Conservation (phyloP, 805 yeast genomes). For the Candida montana region DNA sequence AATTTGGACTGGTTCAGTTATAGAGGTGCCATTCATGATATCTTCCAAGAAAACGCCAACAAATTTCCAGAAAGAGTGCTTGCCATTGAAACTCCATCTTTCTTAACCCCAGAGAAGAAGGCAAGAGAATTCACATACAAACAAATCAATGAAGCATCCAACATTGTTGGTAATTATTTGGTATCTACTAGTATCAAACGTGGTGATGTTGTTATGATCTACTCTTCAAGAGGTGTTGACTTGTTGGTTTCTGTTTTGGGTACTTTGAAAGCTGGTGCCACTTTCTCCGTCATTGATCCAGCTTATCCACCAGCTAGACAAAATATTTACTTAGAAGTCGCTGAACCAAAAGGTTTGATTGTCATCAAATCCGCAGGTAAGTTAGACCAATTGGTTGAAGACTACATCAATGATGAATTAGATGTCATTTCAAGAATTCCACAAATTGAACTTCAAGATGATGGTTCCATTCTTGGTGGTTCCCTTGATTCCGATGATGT, state of each 20-base stretch:
- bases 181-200: slow-evolving; percentile 72
- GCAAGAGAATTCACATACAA: slow-evolving; percentile 75
- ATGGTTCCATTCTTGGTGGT: slow-evolving; percentile 70
- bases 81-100: slow-evolving; percentile 86
- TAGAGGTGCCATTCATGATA: slow-evolving; percentile 95
- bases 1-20: slow-evolving; percentile 88
- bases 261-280: slow-evolving; percentile 96
- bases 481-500: slow-evolving; percentile 28
- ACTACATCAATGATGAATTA: slow-evolving; percentile 69
- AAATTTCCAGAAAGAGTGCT: slow-evolving; percentile 82
- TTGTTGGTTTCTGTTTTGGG: slow-evolving; percentile 96
- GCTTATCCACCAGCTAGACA: slow-evolving; percentile 99
- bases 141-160: slow-evolving; percentile 90
- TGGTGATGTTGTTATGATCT: slow-evolving; percentile 97
- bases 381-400: slow-evolving; percentile 70
- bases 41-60: slow-evolving; percentile 82
- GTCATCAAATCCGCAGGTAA: slow-evolving; percentile 88
- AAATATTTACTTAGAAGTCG: slow-evolving; percentile 86
- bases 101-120: slow-evolving; percentile 40
- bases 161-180: slow-evolving; percentile 85
- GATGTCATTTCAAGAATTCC: slow-evolving; percentile 70
- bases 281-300: slow-evolving; percentile 97
- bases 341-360: slow-evolving; percentile 86
- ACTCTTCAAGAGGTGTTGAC: slow-evolving; percentile 97
- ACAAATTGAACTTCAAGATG: slow-evolving; percentile 67